A percentile compares a stretch with the other conserved stretches of the same genome.
phyloP scores from a whole-genome alignment of 805 yeast species.

The Pichia heedii region DNA sequence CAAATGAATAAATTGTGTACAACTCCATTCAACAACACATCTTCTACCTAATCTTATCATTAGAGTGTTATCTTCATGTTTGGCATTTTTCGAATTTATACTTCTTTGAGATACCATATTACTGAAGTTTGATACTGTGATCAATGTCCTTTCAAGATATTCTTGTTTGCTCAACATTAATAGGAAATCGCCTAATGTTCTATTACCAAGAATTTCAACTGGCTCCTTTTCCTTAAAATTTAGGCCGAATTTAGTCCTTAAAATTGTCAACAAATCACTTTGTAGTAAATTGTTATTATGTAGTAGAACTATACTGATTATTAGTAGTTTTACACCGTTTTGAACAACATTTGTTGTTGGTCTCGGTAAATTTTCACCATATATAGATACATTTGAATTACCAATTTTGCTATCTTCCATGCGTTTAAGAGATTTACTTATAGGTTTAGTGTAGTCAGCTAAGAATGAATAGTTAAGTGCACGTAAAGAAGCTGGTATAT shows the following conservation, averaged over 20 bases:
- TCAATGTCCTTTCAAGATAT: constrained; percentile 13
- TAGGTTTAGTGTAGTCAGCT: constrained; percentile 6
- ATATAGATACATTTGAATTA: neutral
- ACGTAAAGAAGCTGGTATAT: constrained; percentile 15
- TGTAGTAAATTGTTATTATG: constrained; percentile 23
- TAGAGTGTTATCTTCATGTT: constrained; percentile 19
- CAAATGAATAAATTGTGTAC: constrained; percentile 18
- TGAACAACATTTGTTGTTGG: constrained; percentile 17
- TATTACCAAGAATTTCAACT: constrained; percentile 14
- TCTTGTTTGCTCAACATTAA: constrained; percentile 20
- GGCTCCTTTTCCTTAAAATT: constrained; percentile 16
- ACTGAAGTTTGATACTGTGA: neutral
- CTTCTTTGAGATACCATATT: neutral
- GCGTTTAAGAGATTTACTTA: constrained; percentile 3
- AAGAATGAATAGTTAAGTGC: constrained; percentile 16
- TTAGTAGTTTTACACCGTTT: constrained; percentile 22
- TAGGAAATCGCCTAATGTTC: constrained; percentile 18
- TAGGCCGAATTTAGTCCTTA: constrained; percentile 19
- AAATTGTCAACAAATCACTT: constrained; percentile 18
- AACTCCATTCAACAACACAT: constrained; percentile 20
- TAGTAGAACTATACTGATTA: constrained; percentile 20
- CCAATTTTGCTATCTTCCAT: constrained; percentile 3
- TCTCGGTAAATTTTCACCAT: constrained; percentile 18
- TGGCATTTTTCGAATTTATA: constrained; percentile 3
- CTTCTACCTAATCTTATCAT: constrained; percentile 25